phyloP scores from a whole-genome alignment of 108 stramenopile species.

The Nannochloropsis salina region DNA sequence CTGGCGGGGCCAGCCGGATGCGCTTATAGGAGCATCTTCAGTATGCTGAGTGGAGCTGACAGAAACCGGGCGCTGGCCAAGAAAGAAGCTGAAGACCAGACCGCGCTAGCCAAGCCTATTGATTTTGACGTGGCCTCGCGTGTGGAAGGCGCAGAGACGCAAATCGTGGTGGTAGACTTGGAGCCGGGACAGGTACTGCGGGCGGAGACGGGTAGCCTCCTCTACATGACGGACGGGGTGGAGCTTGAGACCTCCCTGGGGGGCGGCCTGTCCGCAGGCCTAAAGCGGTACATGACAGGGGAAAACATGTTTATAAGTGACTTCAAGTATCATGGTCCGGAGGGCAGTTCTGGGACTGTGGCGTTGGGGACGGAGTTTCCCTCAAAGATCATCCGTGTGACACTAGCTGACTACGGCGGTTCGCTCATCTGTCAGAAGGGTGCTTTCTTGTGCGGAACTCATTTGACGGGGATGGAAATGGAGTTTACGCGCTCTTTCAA shows the following conservation, averaged over 20 bases:
- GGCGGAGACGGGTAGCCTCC: slow-evolving; percentile 76
- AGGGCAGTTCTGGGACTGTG: slow-evolving; percentile 58
- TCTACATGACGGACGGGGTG: slow-evolving; percentile 80
- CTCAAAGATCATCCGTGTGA: slow-evolving; percentile 67
- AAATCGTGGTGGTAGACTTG: slow-evolving; percentile 68
- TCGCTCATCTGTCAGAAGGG: slow-evolving; percentile 71
- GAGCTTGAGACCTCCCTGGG: slow-evolving; percentile 82
- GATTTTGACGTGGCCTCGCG: slow-evolving; percentile 64
- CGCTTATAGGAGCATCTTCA: neutral
- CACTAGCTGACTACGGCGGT: slow-evolving; percentile 65
- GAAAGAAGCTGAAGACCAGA: slow-evolving; percentile 9
- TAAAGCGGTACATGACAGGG: slow-evolving; percentile 70
- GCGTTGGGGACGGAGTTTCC: slow-evolving; percentile 77
- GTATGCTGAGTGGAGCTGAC: slow-evolving; percentile 22
- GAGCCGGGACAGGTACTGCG: slow-evolving; percentile 68
- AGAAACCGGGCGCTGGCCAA: neutral
- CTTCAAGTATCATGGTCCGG: slow-evolving; percentile 58
- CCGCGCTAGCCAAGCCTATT: slow-evolving; percentile 54
- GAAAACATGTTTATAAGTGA: slow-evolving; percentile 78
- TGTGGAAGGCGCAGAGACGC: slow-evolving; percentile 81
- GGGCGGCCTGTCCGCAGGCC: slow-evolving; percentile 60
- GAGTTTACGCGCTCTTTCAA: slow-evolving; percentile 68
- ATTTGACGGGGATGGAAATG: slow-evolving; percentile 67
- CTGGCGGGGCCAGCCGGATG: neutral
- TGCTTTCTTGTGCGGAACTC: slow-evolving; percentile 70